These are phyloP conservation scores for Fusarium chaquense DNA, from an alignment of 2,329 filamentous ascomycete species.

Conservation along the genomic window DNA sequence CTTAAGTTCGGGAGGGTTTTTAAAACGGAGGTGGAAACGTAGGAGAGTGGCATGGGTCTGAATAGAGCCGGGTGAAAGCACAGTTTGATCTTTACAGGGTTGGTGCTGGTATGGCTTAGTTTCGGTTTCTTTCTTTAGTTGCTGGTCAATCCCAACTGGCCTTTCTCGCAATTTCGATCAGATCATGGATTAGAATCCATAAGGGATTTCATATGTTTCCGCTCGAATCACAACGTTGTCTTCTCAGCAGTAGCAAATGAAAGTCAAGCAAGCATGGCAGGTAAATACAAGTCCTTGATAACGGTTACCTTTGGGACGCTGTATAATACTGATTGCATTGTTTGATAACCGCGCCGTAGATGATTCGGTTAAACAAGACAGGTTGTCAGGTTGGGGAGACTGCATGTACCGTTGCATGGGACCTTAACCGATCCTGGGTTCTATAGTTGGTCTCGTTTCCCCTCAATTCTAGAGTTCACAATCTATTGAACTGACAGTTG, in stretches of 20 bases:
- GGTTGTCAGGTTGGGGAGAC: not conserved
- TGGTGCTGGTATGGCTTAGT: not conserved
- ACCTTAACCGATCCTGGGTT: constrained; percentile 12
- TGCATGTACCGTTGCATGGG: constrained; percentile 26
- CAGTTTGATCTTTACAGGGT: not conserved
- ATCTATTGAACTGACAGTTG: not conserved
- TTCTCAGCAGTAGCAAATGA: not conserved
- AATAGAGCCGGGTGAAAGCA: not conserved
- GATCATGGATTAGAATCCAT: not conserved
- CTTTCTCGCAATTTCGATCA: not conserved
- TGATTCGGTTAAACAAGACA: constrained; percentile 14
- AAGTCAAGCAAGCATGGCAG: not conserved
- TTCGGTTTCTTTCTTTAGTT: not conserved
- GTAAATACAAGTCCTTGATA: not conserved
- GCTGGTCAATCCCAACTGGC: not conserved
- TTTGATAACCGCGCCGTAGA: constrained; percentile 10
- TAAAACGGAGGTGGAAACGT: not conserved
- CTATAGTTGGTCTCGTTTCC: not conserved
- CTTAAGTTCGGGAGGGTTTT: not conserved
- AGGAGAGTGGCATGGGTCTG: constrained; percentile 1
- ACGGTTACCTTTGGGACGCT: not conserved
- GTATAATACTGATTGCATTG: not conserved
- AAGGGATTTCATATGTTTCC: not conserved
- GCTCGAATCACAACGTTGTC: not conserved
- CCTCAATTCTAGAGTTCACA: constrained; percentile 11